Evolutionary conservation across 345 rosid genomes (phyloP).

Genomic region (Populus tremula): DNA sequence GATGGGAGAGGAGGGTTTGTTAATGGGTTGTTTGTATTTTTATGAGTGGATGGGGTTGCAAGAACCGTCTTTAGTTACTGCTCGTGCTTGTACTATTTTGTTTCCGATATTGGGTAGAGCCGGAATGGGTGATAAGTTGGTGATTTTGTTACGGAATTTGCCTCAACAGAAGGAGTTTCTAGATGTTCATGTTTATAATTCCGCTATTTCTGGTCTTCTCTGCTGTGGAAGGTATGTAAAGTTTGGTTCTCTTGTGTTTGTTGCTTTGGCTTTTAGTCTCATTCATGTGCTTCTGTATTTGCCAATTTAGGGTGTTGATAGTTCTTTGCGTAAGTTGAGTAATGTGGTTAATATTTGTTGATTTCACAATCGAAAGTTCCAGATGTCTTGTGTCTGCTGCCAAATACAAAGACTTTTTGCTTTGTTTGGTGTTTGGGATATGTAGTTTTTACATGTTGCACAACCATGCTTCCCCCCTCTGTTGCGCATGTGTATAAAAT

Average conservation of each 20-base stretch:
- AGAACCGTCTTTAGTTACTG: conserved; percentile 58
- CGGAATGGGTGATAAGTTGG: conserved; percentile 52
- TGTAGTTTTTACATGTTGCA: neutral
- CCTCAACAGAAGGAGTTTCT: conserved; percentile 52
- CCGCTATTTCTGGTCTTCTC: conserved; percentile 71
- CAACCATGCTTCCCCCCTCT: neutral
- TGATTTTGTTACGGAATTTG: conserved; percentile 57
- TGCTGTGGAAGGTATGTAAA: conserved; percentile 51
- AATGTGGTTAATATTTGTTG: too few relatives aligned
- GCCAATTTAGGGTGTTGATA: too few relatives aligned
- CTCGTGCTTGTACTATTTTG: conserved; percentile 65
- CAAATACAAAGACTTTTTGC: neutral
- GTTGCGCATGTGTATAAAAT: too few relatives aligned
- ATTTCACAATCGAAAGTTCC: too few relatives aligned
- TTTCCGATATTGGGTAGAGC: conserved; percentile 66
- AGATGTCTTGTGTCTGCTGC: too few relatives aligned
- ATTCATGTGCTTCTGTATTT: too few relatives aligned
- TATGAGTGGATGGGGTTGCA: conserved; percentile 86
- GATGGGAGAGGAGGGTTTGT: conserved; percentile 56
- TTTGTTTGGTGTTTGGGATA: neutral
- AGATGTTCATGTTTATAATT: conserved; percentile 70
- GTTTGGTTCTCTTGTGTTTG: neutral
- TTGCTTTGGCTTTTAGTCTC: neutral
- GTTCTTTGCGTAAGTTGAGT: too few relatives aligned
- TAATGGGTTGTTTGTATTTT: conserved; percentile 55